These are phyloP conservation scores for Leccinum subgranulosum DNA, from an alignment of 768 basidiomycete species.

Conservation along the genomic window DNA sequence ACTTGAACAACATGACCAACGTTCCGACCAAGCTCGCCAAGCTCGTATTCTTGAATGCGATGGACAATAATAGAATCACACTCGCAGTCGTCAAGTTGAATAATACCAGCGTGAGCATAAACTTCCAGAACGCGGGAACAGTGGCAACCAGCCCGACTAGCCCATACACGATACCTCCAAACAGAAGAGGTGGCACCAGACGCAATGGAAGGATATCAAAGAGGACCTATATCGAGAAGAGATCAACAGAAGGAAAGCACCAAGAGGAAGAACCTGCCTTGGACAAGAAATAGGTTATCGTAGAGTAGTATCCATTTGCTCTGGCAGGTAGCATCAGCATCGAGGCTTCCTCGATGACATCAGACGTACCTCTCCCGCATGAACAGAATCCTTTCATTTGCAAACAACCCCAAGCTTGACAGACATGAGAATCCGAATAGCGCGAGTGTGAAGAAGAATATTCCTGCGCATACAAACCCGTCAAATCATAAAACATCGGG, in stretches of 20 bases:
- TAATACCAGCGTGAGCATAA: conserved; percentile 90
- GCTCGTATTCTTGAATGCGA: conserved; percentile 81
- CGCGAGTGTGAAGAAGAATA: conserved; percentile 97
- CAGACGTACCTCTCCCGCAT: conserved; percentile 87
- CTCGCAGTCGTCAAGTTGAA: conserved; percentile 97
- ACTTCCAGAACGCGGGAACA: conserved; percentile 94
- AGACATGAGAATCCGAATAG: conserved; percentile 97
- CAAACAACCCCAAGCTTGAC: conserved; percentile 90
- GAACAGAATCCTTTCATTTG: conserved; percentile 93
- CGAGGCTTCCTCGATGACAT: background rate
- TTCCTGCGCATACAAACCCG: conserved; percentile 44
- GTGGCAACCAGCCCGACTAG: conserved; percentile 93
- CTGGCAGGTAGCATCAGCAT: conserved; percentile 37
- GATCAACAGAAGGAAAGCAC: background rate
- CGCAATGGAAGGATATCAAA: conserved; percentile 96
- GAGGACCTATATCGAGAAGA: conserved; percentile 54
- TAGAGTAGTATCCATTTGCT: conserved; percentile 96
- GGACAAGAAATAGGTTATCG: conserved; percentile 94
- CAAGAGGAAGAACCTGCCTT: conserved; percentile 49
- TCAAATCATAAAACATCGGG: background rate
- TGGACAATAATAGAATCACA: conserved; percentile 86
- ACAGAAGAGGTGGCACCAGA: conserved; percentile 91
- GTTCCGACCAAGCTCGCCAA: conserved; percentile 95
- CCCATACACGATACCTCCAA: conserved; percentile 93
- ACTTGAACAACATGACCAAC: conserved; percentile 98